Conservation (phyloP, 208 protist genomes). For the Trypanosoma theileri region DNA sequence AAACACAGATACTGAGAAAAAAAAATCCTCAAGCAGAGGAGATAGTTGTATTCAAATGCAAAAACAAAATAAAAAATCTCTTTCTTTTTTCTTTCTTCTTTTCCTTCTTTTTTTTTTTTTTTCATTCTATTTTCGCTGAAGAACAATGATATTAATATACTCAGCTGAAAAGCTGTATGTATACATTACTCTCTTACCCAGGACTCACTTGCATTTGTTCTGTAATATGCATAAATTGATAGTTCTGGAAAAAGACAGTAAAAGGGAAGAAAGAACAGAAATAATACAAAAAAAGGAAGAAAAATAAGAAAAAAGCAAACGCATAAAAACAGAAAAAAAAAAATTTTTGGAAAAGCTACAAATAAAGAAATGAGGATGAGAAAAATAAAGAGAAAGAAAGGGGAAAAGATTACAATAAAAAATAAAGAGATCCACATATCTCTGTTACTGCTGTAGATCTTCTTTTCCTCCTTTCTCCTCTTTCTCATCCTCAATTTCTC, state of each 20-base stretch:
- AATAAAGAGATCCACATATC: not conserved
- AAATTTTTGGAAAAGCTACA: not conserved
- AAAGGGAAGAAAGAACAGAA: not conserved
- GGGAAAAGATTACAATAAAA: not conserved
- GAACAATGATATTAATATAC: no score
- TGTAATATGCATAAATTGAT: not conserved
- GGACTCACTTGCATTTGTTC: not conserved
- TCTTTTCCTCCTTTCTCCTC: not conserved
- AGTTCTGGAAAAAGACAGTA: not conserved
- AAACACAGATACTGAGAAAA: conserved; percentile 11
- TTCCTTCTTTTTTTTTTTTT: conserved; percentile 1
- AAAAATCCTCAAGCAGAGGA: not conserved
- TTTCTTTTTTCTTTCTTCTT: conserved; percentile 3
- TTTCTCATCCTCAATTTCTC: not conserved
- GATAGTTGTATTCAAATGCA: no score
- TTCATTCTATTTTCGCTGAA: not conserved
- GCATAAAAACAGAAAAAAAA: not conserved
- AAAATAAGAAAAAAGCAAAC: not conserved
- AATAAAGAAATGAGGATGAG: not conserved
- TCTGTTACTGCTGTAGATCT: not conserved
- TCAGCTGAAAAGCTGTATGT: no score
- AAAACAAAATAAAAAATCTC: not conserved
- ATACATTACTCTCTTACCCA: not conserved
- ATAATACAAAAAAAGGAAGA: not conserved
- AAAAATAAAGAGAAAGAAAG: not conserved